Base-by-base conservation (phyloP, 805 yeast genomes). In the Priceomyces medius region DNA sequence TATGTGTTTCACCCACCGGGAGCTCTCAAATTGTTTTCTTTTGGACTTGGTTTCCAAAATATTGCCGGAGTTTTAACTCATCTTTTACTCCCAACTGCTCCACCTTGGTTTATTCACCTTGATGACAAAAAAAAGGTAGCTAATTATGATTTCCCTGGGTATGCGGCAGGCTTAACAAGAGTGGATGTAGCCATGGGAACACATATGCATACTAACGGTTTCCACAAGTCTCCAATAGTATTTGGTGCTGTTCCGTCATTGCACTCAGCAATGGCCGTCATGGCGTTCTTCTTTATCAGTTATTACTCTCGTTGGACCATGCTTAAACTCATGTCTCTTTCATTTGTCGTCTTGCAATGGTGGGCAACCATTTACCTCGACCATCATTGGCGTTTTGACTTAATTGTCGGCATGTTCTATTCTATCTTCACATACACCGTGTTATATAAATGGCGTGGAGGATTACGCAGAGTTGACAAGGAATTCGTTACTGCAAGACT, bases 321-420 rank as follows among this genome's bases (percentile, higher is more conserved):
- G 2, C 55, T 68, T 14, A 68, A 66, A 45, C 16, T 66, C 4
- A 47, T 71, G 1, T 73, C 71, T 14, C 52, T 72, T 4, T 23
- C 46, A 0, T 82, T 76, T 57, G 77, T 81, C 8, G 42, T 67
- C 2, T 53, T 79, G 24, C 88, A 82, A 54, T 81, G 88, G 85
- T 83, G 88, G 87, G 79, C 85, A 19, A 80, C 87, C 3, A 79
- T 83, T 63, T 83, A 83, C 52, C 58, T 83, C 43, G 88, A 82
- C 54, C 89, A 83, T 59, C 89, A 83, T 57, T 83, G 82, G 74
- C 66, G 86, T 44, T 58, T 81, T 23, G 88, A 83, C 54, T 60
- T 81, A 38, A 58, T 80, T 24, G 65, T 66, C n/a, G 87, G 87
- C 7, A 57, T 77, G 53, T 27, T 64, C 4, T 83, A 82, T 59